Conservation (phyloP, 257 asterid genomes). For the Capsicum rhomboideum region DNA sequence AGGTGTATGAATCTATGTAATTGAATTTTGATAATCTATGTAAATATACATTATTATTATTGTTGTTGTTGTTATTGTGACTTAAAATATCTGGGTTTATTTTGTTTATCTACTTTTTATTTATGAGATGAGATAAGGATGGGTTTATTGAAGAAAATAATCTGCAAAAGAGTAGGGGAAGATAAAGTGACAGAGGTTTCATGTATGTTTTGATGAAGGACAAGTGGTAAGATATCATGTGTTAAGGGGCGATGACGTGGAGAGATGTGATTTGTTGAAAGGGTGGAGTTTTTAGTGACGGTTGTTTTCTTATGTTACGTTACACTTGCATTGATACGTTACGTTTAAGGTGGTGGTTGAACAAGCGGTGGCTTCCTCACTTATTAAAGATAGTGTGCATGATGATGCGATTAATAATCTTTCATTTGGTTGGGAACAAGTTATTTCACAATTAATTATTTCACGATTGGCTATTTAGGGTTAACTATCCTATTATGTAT, state of each 20-base stretch:
- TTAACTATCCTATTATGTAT: too few species aligned
- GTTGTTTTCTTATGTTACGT: neutral
- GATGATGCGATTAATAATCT: too few species aligned
- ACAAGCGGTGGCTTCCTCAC: neutral
- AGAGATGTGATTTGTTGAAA: neutral
- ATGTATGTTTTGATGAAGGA: neutral
- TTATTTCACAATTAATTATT: too few species aligned
- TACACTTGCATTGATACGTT: neutral
- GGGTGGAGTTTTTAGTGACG: too few species aligned
- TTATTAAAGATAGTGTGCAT: too few species aligned
- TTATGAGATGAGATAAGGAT: neutral
- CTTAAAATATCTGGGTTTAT: neutral
- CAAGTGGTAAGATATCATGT: neutral
- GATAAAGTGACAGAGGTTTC: conserved; percentile 10
- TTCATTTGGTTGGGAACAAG: too few species aligned
- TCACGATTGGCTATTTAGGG: too few species aligned
- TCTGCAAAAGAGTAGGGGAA: neutral
- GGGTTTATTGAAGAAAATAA: neutral
- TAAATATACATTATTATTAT: too few species aligned
- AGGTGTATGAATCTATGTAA: neutral
- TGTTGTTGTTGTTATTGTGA: too few species aligned
- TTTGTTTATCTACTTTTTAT: neutral
- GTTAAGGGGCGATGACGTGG: neutral
- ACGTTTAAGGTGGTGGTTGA: neutral
- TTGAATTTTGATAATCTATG: neutral